Evolutionary conservation across 352 stramenopile genomes (phyloP).

Genomic region (Globisporangium nunn): DNA sequence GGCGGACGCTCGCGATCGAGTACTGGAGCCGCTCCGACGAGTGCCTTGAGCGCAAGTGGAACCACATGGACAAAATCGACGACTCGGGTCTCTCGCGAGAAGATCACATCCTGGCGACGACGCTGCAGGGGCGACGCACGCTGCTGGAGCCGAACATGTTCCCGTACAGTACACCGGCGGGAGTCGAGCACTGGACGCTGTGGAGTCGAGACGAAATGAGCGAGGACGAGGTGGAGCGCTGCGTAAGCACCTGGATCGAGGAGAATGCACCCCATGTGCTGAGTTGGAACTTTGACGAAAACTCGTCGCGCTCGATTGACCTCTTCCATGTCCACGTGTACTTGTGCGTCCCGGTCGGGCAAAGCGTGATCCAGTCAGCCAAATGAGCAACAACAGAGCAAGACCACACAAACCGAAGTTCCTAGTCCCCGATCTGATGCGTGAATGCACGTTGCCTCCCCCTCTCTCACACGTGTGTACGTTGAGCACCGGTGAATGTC

Average conservation of each 20-base stretch:
- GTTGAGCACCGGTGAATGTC: neutral
- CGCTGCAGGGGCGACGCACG: slow-evolving; percentile 8
- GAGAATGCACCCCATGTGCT: slow-evolving; percentile 16
- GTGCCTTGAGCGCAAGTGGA: slow-evolving; percentile 23
- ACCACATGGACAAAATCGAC: slow-evolving; percentile 22
- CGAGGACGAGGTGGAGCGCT: slow-evolving; percentile 16
- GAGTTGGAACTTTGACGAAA: slow-evolving; percentile 28
- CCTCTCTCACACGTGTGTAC: neutral
- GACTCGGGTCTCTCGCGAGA: slow-evolving; percentile 11
- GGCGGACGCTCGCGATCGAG: slow-evolving; percentile 16
- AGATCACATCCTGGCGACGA: slow-evolving; percentile 22
- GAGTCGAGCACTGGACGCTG: slow-evolving; percentile 26
- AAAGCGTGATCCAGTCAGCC: slow-evolving; percentile 1
- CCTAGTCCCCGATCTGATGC: neutral
- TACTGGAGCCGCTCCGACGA: slow-evolving; percentile 25
- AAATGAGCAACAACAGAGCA: neutral
- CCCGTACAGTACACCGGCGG: slow-evolving; percentile 18
- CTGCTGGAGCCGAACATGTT: slow-evolving; percentile 28
- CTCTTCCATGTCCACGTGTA: slow-evolving; percentile 30
- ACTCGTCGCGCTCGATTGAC: slow-evolving; percentile 23
- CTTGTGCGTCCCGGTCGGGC: slow-evolving; percentile 12
- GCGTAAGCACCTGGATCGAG: slow-evolving; percentile 18
- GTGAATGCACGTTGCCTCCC: neutral
- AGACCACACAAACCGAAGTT: neutral
- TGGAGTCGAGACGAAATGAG: slow-evolving; percentile 17